A percentile compares a stretch with the other conserved stretches of the same genome.
These are phyloP conservation scores for Phytophthora sojae DNA, from an alignment of 352 stramenopile genomes.

Conservation along the genomic window DNA sequence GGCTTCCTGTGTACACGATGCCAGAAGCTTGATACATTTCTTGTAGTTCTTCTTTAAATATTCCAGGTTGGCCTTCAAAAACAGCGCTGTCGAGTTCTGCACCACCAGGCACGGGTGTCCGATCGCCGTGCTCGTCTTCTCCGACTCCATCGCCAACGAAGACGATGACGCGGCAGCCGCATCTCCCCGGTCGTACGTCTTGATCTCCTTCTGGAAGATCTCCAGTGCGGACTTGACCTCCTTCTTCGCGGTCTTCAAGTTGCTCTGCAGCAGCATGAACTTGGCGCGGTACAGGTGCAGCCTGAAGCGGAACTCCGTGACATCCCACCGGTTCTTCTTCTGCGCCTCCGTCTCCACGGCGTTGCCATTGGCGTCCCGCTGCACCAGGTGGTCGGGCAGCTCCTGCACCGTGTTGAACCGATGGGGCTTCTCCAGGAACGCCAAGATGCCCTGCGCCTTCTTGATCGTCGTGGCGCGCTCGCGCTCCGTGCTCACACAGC, in stretches of 20 bases:
- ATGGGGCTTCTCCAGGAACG: constrained; percentile 92
- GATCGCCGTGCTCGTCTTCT: constrained; percentile 81
- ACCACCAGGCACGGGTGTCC: constrained; percentile 81
- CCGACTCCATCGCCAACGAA: constrained; percentile 48
- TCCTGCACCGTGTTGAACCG: constrained; percentile 85
- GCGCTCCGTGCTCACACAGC: constrained; percentile 83
- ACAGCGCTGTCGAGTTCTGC: constrained; percentile 91
- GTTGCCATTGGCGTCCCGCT: constrained; percentile 42
- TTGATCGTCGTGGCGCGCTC: constrained; percentile 74
- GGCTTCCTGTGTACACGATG: constrained; percentile 86
- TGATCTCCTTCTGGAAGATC: constrained; percentile 94
- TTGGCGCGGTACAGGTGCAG: constrained; percentile 94
- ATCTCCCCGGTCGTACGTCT: constrained; percentile 42
- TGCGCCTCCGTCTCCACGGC: constrained; percentile 57
- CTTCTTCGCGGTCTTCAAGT: constrained; percentile 92
- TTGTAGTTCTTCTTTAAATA: constrained; percentile 95
- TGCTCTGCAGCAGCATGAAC: constrained; percentile 87
- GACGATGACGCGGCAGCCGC: constrained; percentile 14
- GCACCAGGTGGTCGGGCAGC: constrained; percentile 45
- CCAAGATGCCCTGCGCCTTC: constrained; percentile 87
- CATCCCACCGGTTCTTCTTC: constrained; percentile 66
- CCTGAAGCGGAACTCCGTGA: constrained; percentile 92
- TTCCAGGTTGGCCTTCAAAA: constrained; percentile 94
- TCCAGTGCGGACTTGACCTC: constrained; percentile 93
- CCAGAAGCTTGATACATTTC: constrained; percentile 94